phyloP scores from a whole-genome alignment of 441 rosid species.

The Biscutella laevigata region DNA sequence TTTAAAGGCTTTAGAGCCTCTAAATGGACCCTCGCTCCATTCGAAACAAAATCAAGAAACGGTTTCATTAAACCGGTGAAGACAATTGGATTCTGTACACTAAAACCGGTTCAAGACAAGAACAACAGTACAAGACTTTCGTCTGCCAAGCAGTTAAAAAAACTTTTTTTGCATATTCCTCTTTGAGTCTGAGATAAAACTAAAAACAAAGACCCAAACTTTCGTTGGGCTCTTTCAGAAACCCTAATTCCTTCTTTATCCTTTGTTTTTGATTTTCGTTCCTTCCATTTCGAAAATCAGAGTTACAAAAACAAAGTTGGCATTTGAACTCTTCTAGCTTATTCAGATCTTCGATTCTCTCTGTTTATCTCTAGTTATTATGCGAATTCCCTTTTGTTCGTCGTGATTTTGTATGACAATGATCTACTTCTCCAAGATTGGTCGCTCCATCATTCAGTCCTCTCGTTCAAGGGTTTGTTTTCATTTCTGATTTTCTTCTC shows the following conservation, averaged over 20 bases:
- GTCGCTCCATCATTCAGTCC: slow-evolving; percentile 40
- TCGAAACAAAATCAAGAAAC: too few relatives aligned
- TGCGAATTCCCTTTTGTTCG: slow-evolving; percentile 13
- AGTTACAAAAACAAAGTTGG: not conserved
- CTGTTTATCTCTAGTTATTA: slow-evolving; percentile 1
- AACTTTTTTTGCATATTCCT: too few relatives aligned
- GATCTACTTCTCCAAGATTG: slow-evolving; percentile 56
- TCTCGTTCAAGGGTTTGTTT: slow-evolving; percentile 46
- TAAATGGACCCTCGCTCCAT: too few relatives aligned
- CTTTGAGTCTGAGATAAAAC: too few relatives aligned
- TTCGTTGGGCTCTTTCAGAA: slow-evolving; percentile 1
- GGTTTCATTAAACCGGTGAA: too few relatives aligned
- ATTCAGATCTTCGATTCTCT: slow-evolving; percentile 9
- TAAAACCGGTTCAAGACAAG: too few relatives aligned
- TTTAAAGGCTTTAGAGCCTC: too few relatives aligned
- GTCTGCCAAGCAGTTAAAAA: too few relatives aligned
- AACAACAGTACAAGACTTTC: too few relatives aligned
- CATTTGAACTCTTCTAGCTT: not conserved
- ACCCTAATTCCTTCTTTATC: slow-evolving; percentile 15
- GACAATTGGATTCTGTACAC: too few relatives aligned
- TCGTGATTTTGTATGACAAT: slow-evolving; percentile 25
- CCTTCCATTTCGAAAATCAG: not conserved
- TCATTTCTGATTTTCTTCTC: not conserved
- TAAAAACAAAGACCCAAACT: slow-evolving; percentile 6
- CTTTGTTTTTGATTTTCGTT: not conserved